Conservation (phyloP, 2,329 filamentous ascomycete species). For the Byssothecium circinans region DNA sequence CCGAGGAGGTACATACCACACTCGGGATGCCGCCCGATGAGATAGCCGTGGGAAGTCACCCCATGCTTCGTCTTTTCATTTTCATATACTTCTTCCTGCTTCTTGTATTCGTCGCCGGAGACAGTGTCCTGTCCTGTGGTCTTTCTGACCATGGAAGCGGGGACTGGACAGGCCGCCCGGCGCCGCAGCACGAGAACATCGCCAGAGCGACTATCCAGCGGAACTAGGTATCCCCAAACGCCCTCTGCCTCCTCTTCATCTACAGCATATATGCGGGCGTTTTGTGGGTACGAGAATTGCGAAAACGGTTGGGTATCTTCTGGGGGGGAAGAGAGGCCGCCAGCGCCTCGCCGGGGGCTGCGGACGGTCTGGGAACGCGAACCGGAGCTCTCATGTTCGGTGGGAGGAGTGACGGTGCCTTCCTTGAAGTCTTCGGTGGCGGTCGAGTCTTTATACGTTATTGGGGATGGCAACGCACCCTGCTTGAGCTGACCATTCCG, state of each 20-base stretch:
- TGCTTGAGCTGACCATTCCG: slow-evolving; percentile 54
- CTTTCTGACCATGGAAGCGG: slow-evolving; percentile 45
- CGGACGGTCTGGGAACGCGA: slow-evolving; percentile 30
- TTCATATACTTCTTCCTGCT: slow-evolving; percentile 65
- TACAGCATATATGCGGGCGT: slow-evolving; percentile 75
- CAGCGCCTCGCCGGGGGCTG: slow-evolving; percentile 22
- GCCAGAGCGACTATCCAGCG: slow-evolving; percentile 71
- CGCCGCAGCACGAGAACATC: slow-evolving; percentile 74
- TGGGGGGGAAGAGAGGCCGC: slow-evolving; percentile 63
- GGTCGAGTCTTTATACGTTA: slow-evolving; percentile 69
- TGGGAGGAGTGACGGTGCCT: slow-evolving; percentile 68
- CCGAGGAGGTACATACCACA: slow-evolving; percentile 66
- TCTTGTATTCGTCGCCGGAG: slow-evolving; percentile 56
- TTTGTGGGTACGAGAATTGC: slow-evolving; percentile 75
- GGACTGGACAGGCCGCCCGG: slow-evolving; percentile 68
- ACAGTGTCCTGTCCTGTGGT: slow-evolving; percentile 50
- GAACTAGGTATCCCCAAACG: slow-evolving; percentile 94
- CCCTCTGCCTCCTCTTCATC: slow-evolving; percentile 82
- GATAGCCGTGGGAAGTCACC: slow-evolving; percentile 75
- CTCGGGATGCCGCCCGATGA: slow-evolving; percentile 90
- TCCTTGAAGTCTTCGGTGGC: slow-evolving; percentile 67
- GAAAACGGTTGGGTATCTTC: slow-evolving; percentile 78
- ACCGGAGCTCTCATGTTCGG: slow-evolving; percentile 45
- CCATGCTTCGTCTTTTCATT: slow-evolving; percentile 50
- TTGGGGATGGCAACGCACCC: slow-evolving; percentile 74